A percentile compares a stretch with the other conserved stretches of the same genome.
phyloP scores from a whole-genome alignment of 2,329 filamentous ascomycete species.

The Nakataea oryzae region DNA sequence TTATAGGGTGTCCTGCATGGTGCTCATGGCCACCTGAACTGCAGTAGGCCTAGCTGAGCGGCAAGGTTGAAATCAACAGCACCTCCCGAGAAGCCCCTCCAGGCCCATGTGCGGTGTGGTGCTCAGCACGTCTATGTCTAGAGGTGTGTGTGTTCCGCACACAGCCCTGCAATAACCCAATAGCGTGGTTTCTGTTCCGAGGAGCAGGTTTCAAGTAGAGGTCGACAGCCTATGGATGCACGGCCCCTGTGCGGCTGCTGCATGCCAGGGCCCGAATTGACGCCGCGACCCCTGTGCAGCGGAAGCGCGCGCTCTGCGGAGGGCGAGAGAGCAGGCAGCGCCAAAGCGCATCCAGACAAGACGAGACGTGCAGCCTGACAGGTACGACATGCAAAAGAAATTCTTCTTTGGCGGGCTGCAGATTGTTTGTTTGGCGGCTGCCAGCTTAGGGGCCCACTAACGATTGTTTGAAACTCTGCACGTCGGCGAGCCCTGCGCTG shows the following conservation, averaged over 20 bases:
- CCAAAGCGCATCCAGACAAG: not conserved
- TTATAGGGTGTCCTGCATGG: not conserved
- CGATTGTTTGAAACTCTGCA: not conserved
- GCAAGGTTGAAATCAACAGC: too few species aligned
- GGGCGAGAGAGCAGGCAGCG: not conserved
- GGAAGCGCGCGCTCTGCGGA: not conserved
- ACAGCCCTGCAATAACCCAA: not conserved
- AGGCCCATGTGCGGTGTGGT: not conserved
- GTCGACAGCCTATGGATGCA: not conserved
- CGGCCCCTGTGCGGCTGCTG: not conserved
- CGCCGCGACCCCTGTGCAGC: not conserved
- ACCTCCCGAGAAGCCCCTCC: too few species aligned
- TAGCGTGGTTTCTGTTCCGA: not conserved
- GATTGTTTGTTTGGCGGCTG: not conserved
- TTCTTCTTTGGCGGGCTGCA: too few species aligned
- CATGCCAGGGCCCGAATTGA: not conserved
- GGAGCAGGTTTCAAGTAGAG: not conserved
- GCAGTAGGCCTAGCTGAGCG: not conserved
- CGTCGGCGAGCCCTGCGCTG: not conserved
- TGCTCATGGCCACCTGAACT: too few species aligned
- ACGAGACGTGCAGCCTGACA: not conserved
- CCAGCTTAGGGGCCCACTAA: not conserved
- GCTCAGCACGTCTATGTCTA: not conserved
- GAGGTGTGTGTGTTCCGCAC: not conserved
- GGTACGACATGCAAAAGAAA: not conserved